Evolutionary conservation across 2,329 filamentous ascomycete species (phyloP).

Genomic region (Calonectria hawksworthii): DNA sequence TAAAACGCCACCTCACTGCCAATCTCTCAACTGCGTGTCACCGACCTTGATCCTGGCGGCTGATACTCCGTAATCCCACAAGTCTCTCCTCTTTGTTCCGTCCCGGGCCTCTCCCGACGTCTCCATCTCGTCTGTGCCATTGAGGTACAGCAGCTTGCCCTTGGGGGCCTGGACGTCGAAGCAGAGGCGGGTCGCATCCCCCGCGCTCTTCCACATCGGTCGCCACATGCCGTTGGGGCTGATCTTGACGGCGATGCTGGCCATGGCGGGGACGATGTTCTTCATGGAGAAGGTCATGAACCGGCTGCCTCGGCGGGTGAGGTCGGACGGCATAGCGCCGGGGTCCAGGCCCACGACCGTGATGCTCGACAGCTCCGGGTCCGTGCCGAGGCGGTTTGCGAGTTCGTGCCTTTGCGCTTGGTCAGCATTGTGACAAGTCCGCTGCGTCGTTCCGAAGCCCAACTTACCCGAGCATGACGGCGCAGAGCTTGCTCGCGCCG

Average conservation of each 20-base stretch:
- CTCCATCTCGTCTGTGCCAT: constrained; percentile 48
- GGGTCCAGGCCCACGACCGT: constrained; percentile 55
- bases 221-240: constrained; percentile 50
- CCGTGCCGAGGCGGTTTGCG: constrained; percentile 49
- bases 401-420: constrained; percentile 50
- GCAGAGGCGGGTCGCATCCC: constrained; percentile 48
- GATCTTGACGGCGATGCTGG: constrained; percentile 40
- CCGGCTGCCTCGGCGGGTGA: constrained; percentile 46
- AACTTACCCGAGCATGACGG: constrained; percentile 52
- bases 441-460: background rate
- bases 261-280: constrained; percentile 41
- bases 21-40: constrained; percentile 46
- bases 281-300: constrained; percentile 42
- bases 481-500: constrained; percentile 55
- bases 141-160: constrained; percentile 51
- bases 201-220: constrained; percentile 50
- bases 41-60: constrained; percentile 41
- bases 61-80: constrained; percentile 51
- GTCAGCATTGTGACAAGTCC: constrained; percentile 23
- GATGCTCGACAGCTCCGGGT: constrained; percentile 52
- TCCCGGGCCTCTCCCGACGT: constrained; percentile 50
- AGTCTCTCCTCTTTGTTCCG: constrained; percentile 42
- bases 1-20: constrained; percentile 39
- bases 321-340: constrained; percentile 52
- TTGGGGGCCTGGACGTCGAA: constrained; percentile 46